Percentiles rank a stretch among this genome's conserved stretches.
phyloP scores from a whole-genome alignment of 257 asterid species.

The Gardenia jasminoides region DNA sequence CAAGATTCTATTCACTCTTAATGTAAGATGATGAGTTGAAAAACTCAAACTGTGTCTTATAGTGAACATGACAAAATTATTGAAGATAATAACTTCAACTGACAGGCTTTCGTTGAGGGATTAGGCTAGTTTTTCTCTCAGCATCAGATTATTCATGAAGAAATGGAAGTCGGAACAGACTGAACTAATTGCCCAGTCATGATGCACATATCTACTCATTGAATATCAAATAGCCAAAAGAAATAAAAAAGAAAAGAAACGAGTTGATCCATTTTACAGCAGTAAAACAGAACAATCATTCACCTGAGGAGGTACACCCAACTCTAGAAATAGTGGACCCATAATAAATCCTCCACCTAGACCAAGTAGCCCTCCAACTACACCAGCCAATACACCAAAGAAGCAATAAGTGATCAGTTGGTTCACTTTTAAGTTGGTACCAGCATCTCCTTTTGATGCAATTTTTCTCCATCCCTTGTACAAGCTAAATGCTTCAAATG shows the following conservation, averaged over 20 bases:
- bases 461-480: slow-evolving; percentile 86
- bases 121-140: background rate
- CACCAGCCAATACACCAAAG: slow-evolving; percentile 78
- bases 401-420: slow-evolving; percentile 68
- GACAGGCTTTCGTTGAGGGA: background rate
- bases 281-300: background rate
- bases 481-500: slow-evolving; percentile 62
- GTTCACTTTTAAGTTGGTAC: slow-evolving; percentile 56
- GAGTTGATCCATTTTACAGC: background rate
- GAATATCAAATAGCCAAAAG: background rate
- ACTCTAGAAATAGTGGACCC: slow-evolving; percentile 56
- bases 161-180: background rate
- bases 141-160: background rate
- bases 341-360: slow-evolving; percentile 91
- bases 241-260: too few species aligned
- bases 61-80: slow-evolving; percentile 12
- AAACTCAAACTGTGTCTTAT: background rate
- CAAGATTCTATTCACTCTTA: background rate
- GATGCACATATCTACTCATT: background rate
- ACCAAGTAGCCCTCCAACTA: slow-evolving; percentile 95
- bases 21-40: background rate
- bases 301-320: slow-evolving; percentile 73
- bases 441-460: slow-evolving; percentile 69
- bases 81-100: background rate
- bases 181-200: background rate